These are phyloP conservation scores for Teunomyces funiuensis DNA, from an alignment of 805 yeast genomes.

Conservation along the genomic window DNA sequence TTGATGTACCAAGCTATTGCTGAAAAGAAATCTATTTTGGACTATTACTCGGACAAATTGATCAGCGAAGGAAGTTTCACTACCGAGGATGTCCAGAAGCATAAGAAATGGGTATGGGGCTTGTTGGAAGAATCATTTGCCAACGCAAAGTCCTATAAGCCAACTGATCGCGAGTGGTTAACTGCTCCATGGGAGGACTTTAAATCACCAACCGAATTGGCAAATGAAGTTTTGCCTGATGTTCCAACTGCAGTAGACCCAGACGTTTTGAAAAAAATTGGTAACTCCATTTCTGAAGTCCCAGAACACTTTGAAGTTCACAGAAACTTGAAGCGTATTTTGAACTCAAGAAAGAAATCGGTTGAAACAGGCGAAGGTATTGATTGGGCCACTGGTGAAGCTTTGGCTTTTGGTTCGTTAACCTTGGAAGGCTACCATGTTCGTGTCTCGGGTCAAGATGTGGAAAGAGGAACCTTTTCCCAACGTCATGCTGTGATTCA, in stretches of 20 bases:
- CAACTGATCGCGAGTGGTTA: conserved; percentile 94
- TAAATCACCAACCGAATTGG: conserved; percentile 95
- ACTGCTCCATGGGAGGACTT: conserved; percentile 99
- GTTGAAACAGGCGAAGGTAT: conserved; percentile 90
- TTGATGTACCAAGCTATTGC: conserved; percentile 91
- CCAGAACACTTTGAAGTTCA: conserved; percentile 89
- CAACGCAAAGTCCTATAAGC: conserved; percentile 85
- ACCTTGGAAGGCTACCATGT: conserved; percentile 92
- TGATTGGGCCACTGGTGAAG: conserved; percentile 99
- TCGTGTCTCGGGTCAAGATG: conserved; percentile 98
- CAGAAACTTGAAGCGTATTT: conserved; percentile 92
- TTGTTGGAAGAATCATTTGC: conserved; percentile 85
- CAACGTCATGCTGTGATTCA: conserved; percentile 98
- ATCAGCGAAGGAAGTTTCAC: conserved; percentile 86
- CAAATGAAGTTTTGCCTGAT: conserved; percentile 93
- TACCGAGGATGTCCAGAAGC: conserved; percentile 86
- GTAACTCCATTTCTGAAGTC: conserved; percentile 73
- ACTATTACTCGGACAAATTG: conserved; percentile 78
- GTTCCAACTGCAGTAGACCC: conserved; percentile 89
- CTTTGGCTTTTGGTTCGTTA: conserved; percentile 92
- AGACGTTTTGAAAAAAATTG: conserved; percentile 70
- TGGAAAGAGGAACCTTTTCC: conserved; percentile 99
- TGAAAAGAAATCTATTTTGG: conserved; percentile 84
- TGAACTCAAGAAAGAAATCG: conserved; percentile 82
- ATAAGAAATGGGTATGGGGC: conserved; percentile 97